Base-by-base conservation (phyloP, 495 filamentous ascomycete genomes). In the Stereocaulon alpinum region DNA sequence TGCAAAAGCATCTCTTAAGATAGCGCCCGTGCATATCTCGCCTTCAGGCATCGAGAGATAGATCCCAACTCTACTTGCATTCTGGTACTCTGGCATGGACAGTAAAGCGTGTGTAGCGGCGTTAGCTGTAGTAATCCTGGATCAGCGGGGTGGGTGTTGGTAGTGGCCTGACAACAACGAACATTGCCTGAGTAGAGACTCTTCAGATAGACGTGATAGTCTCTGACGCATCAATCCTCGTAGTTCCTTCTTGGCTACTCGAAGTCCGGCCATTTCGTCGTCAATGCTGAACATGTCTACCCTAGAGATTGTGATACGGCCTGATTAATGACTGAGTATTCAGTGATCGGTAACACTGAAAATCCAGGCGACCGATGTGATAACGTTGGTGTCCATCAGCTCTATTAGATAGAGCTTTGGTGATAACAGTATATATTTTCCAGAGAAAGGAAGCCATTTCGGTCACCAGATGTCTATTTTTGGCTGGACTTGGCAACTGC, bases 41-140 rank as follows among this genome's bases (percentile, higher is more conserved):
- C 84, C 85, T 40, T 72, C 70, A 4, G 89, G 89, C 91, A 98
- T 98, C 14, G 93, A 95, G 20, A 98, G 76, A 69, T 94, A 98
- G 30, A 97, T 78, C 56, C 89, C 87, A 62, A 97, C 80, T 29
- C 83, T 77, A 58, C 79, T 79, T 32, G 91, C 89, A 45, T 80
- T 74, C 41, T 77, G 74, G 66, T 94, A 96, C 61, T 85, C 79
- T 12, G 81, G 73, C 50, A 83, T 68, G 17, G 78, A 73, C n/a
- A 83, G 70, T 34, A 95, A 68, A 12, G 76, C 75, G 52, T 77
- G 77, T 54, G 78, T 78, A 4, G 83, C 82, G 58, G 70, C 70
- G 54, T 69, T 64, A 58, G 87, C 89, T 92, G 67, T 42, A 61
- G 42, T 55, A 48, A 24, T 34, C 66, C 20, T 24, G 59, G 12